Base-by-base conservation (phyloP, 1,139 yeast genomes). In the Scheffersomyces insectosa region DNA sequence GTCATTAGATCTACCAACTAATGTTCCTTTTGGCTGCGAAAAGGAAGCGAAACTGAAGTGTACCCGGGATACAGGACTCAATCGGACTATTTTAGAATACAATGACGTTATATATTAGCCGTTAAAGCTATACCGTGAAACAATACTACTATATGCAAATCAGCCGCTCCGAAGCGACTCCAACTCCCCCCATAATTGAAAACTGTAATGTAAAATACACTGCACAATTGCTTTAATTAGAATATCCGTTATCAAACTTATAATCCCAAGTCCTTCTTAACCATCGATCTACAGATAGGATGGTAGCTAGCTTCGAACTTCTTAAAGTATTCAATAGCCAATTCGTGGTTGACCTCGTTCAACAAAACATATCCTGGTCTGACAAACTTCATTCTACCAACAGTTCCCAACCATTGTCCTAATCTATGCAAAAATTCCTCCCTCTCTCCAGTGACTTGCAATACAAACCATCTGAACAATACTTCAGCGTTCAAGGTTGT, bases 351-450 rank as follows among this genome's bases (percentile, higher is more conserved):
- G 23, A 85, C 91, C 16, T 69, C 59, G 59, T 82, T 77, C 48
- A 90, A 71, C 48, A 82, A 67, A 33, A 80, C 75, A 67, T 80
- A 89, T 1, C 95, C 90, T 23, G 97, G 96, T 63, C 97, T 79
- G 33, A 88, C 96, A 61, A 83, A 90, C 72, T 90, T 90, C 97
- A 90, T 90, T 72, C 97, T 80, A 16, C 97, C 97, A 25, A 89
- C 95, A 3, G 93, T 83, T 7, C 95, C 95, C 44, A 90, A 72
- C 96, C 96, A 90, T 42, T 80, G 79, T 6, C 95, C 90, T 39
- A 88, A 67, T 44, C 66, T 66, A 43, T 65, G 66, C 59, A 83
- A 81, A 43, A 72, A 69, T 31, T 70, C 62, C 13, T 65, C 51
- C 44, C 79, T 66, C 12, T 68, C 65, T 12, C 82, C 83, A 0